Evolutionary conservation across 192 early-diverging fungal genomes (phyloP).

Genomic region (Ambispora gerdemannii): DNA sequence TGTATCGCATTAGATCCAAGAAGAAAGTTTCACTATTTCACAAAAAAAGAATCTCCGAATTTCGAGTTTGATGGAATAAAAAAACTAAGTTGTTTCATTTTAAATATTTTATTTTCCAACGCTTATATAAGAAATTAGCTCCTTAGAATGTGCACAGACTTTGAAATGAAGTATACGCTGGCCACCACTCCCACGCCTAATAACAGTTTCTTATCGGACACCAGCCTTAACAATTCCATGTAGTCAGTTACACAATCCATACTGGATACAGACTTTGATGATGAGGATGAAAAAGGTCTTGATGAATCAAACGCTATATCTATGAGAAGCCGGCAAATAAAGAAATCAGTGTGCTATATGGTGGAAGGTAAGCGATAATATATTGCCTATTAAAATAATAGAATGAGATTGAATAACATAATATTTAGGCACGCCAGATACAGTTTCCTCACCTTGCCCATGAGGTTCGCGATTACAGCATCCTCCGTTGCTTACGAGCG

Average conservation of each 20-base stretch:
- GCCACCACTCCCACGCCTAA: neutral
- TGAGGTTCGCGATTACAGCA: neutral
- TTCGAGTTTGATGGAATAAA: neutral
- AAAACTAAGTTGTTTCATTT: neutral
- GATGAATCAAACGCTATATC: neutral
- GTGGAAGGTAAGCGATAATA: neutral
- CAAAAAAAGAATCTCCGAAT: neutral
- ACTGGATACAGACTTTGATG: neutral
- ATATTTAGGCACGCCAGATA: neutral
- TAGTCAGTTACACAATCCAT: neutral
- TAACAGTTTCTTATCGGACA: neutral
- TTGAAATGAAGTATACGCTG: too few species aligned
- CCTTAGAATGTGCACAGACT: too few species aligned
- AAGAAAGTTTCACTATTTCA: too few species aligned
- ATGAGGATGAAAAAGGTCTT: neutral
- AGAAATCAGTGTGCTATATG: neutral
- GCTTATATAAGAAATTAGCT: too few species aligned
- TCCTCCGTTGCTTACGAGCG: neutral
- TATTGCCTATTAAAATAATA: neutral
- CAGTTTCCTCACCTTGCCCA: neutral
- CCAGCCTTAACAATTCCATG: neutral
- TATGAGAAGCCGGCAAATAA: neutral
- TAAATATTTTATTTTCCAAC: neutral
- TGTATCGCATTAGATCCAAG: neutral
- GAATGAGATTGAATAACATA: neutral